A percentile compares a stretch with the other conserved stretches of the same genome.
Conservation (phyloP, 208 protist genomes). For the Angomonas deanei region DNA sequence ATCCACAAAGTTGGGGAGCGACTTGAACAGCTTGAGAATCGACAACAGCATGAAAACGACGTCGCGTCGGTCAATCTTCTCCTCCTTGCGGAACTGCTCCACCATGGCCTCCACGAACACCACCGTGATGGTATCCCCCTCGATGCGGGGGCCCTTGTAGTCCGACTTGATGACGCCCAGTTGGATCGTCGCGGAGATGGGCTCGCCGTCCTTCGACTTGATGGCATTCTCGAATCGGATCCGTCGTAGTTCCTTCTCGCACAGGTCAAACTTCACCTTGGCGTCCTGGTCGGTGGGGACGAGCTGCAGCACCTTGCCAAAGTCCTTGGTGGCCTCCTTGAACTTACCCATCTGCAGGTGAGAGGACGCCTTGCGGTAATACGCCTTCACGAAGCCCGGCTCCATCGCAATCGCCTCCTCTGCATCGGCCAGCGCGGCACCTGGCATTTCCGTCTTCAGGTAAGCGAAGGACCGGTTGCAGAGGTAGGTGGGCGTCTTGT, state of each 20-base stretch:
- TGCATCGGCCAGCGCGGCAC: constrained; percentile 91
- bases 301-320: constrained; percentile 85
- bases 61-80: constrained; percentile 80
- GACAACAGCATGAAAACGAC: constrained; percentile 85
- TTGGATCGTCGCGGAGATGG: constrained; percentile 71
- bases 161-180: constrained; percentile 48
- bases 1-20: constrained; percentile 80
- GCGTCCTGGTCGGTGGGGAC: constrained; percentile 90
- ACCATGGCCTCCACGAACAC: constrained; percentile 81
- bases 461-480: constrained; percentile 95
- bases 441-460: constrained; percentile 89
- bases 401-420: constrained; percentile 89
- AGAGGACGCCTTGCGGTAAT: constrained; percentile 95
- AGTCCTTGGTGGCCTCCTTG: constrained; percentile 93
- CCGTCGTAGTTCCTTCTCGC: constrained; percentile 90
- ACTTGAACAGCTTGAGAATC: constrained; percentile 69
- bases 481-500: constrained; percentile 77
- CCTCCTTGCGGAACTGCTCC: constrained; percentile 71
- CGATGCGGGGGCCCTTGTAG: constrained; percentile 76
- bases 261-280: constrained; percentile 86
- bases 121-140: constrained; percentile 54
- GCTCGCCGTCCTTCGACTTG: constrained; percentile 66
- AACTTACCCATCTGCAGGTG: constrained; percentile 93
- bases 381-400: constrained; percentile 94
- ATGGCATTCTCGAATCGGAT: constrained; percentile 96